A percentile compares a stretch with the other conserved stretches of the same genome.
Evolutionary conservation across 176 grass and related monocot genomes (phyloP).

Genomic region (Aechmea fasciata): DNA sequence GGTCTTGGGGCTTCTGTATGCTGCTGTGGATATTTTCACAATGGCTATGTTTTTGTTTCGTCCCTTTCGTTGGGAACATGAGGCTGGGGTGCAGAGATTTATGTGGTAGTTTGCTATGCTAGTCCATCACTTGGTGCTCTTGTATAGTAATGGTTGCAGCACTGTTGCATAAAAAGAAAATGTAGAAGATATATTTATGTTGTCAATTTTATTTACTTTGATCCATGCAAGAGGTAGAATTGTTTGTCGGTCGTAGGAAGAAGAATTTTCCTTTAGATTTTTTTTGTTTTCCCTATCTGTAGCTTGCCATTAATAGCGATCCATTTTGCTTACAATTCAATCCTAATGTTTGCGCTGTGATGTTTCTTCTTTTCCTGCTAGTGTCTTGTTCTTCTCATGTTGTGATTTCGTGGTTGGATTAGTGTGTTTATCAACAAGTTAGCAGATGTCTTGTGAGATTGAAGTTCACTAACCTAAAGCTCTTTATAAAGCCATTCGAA

Average conservation of each 20-base stretch:
- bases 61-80: constrained; percentile 77
- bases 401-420: not conserved
- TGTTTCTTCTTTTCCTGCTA: not conserved
- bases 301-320: too few species aligned
- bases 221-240: not conserved
- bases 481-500: too few species aligned
- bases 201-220: not conserved
- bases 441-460: too few species aligned
- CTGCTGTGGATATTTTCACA: constrained; percentile 41
- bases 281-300: too few species aligned
- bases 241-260: too few species aligned
- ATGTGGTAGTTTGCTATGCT: constrained; percentile 58
- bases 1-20: constrained; percentile 40
- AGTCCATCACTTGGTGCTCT: not conserved
- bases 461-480: too few species aligned
- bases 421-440: too few species aligned
- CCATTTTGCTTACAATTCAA: too few species aligned
- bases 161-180: not conserved
- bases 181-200: not conserved
- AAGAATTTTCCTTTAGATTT: too few species aligned
- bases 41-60: constrained; percentile 63
- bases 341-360: not conserved
- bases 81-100: constrained; percentile 68
- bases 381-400: not conserved
- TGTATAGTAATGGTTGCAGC: not conserved